Percentiles rank a stretch among this genome's conserved stretches.
phyloP scores from a whole-genome alignment of 106 monocot genomes.

The Dendrobium chrysotoxum region DNA sequence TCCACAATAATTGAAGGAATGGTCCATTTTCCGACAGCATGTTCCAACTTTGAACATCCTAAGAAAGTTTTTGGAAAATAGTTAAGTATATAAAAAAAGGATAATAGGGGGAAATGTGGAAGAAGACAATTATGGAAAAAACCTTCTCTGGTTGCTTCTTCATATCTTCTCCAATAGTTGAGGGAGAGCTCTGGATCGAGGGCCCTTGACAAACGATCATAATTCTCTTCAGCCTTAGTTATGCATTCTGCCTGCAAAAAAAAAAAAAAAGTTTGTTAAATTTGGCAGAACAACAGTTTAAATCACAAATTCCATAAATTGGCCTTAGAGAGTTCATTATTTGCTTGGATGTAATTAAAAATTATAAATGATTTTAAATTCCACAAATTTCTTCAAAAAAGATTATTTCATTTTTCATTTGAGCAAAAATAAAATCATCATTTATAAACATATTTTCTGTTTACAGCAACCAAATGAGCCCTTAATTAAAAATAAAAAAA shows the following conservation, averaged over 20 bases:
- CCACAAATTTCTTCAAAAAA: no score
- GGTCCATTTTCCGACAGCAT: conserved; percentile 74
- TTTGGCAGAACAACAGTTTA: no score
- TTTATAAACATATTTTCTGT: no score
- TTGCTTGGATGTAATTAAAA: no score
- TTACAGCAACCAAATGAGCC: no score
- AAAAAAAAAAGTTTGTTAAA: neutral
- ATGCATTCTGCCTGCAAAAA: conserved; percentile 69
- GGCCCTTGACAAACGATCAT: conserved; percentile 26
- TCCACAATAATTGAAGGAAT: conserved; percentile 66
- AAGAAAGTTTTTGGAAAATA: conserved; percentile 2
- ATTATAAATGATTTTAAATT: no score
- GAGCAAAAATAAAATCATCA: no score
- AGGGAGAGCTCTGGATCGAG: conserved; percentile 56
- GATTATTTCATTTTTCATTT: no score
- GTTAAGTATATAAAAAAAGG: neutral
- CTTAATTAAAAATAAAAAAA: neutral
- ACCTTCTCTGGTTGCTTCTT: conserved; percentile 90
- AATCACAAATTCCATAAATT: no score
- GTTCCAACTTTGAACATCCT: conserved; percentile 44
- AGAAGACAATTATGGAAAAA: neutral
- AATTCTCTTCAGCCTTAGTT: conserved; percentile 63
- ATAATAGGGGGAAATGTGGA: neutral
- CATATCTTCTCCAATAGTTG: conserved; percentile 60
- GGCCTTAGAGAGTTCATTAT: no score